phyloP scores from a whole-genome alignment of 108 stramenopile species.

The Aurantiochytrium sp. region DNA sequence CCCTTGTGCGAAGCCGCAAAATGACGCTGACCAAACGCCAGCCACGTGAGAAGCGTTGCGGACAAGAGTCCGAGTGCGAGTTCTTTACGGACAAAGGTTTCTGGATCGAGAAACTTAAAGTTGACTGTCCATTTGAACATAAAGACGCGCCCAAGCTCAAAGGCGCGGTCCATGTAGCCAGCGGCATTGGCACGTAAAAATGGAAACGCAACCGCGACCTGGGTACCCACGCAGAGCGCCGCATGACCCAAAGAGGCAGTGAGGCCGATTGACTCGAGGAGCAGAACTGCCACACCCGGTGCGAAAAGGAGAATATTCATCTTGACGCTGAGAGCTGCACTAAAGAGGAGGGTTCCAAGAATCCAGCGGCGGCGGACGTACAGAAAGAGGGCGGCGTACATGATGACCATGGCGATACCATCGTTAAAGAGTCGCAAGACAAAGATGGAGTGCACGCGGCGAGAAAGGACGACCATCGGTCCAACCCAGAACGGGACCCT shows the following conservation, averaged over 20 bases:
- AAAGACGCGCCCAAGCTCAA: constrained; percentile 93
- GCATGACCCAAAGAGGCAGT: constrained; percentile 36
- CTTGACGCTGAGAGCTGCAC: constrained; percentile 82
- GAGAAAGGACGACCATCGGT: constrained; percentile 64
- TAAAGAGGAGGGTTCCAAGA: constrained; percentile 73
- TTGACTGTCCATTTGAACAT: constrained; percentile 94
- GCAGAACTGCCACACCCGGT: constrained; percentile 75
- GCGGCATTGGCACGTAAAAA: constrained; percentile 76
- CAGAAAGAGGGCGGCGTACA: constrained; percentile 65
- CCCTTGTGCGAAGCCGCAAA: neutral
- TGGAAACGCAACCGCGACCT: constrained; percentile 78
- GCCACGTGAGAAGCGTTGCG: constrained; percentile 23
- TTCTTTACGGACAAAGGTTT: constrained; percentile 64
- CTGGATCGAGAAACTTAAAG: constrained; percentile 83
- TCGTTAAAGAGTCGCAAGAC: constrained; percentile 94
- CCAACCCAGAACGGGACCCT: constrained; percentile 52
- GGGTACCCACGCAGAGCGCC: constrained; percentile 61
- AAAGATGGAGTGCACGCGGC: constrained; percentile 89
- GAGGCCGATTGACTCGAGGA: constrained; percentile 55
- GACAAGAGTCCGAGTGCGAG: constrained; percentile 58
- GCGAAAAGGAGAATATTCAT: constrained; percentile 95
- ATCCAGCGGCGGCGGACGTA: constrained; percentile 67
- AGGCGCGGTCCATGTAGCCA: constrained; percentile 80
- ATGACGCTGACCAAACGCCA: neutral
- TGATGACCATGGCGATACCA: constrained; percentile 73